Evolutionary conservation across 768 basidiomycete genomes (phyloP).

Genomic region (Mycena latifolia): DNA sequence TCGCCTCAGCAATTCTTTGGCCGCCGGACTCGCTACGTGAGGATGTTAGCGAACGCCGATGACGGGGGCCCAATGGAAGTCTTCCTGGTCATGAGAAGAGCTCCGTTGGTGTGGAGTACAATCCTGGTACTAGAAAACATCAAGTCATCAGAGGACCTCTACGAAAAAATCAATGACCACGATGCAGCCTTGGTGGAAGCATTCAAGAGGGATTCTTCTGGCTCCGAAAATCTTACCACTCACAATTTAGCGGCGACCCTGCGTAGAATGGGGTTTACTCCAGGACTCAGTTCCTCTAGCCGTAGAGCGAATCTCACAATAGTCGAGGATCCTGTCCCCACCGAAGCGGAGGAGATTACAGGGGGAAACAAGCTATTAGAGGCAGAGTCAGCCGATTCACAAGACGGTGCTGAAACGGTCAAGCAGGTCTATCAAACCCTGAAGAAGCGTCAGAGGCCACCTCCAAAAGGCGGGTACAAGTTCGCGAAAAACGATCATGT

Average conservation of each 20-base stretch:
- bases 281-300: too few relatives aligned
- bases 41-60: background rate
- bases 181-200: background rate
- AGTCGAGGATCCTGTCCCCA: too few relatives aligned
- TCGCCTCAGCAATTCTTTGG: background rate
- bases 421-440: background rate
- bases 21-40: too few relatives aligned
- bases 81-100: background rate
- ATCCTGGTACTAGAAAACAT: background rate
- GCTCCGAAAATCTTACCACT: background rate
- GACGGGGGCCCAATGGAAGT: background rate
- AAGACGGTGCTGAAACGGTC: background rate
- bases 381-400: too few relatives aligned
- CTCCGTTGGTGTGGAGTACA: background rate
- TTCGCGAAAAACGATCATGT: constrained; percentile 5
- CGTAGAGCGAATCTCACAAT: too few relatives aligned
- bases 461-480: constrained; percentile 2
- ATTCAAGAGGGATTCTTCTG: background rate
- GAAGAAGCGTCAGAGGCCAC: background rate
- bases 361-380: too few relatives aligned
- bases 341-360: too few relatives aligned
- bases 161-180: background rate
- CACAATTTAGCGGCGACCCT: background rate
- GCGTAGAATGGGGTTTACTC: too few relatives aligned
- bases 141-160: background rate